Conservation (phyloP, 2,329 filamentous ascomycete genomes). For the Thielaviopsis musarum region DNA sequence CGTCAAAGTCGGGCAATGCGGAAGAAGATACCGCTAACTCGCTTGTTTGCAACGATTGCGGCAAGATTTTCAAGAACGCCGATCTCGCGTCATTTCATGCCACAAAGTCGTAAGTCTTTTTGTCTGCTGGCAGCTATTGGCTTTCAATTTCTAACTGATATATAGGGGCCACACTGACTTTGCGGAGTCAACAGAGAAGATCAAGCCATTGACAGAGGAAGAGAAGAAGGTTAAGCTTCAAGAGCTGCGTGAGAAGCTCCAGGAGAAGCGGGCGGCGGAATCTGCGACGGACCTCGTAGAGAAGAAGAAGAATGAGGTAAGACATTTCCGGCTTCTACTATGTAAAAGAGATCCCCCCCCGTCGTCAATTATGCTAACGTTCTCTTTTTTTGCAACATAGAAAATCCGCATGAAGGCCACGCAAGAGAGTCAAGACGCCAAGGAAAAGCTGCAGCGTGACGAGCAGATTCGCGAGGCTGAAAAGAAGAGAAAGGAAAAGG, state of each 20-base stretch:
- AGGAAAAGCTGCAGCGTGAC: conserved; percentile 75
- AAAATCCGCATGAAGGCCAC: conserved; percentile 72
- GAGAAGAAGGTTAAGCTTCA: conserved; percentile 70
- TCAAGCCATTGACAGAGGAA: conserved; percentile 78
- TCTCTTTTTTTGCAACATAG: conserved; percentile 18
- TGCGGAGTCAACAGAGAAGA: conserved; percentile 79
- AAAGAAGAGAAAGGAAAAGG: conserved; percentile 74
- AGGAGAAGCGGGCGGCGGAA: conserved; percentile 53
- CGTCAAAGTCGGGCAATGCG: conserved; percentile 20
- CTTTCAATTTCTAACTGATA: background rate
- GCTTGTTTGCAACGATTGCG: conserved; percentile 86
- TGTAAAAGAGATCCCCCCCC: too few relatives aligned
- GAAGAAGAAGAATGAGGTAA: conserved; percentile 68
- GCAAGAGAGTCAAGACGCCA: conserved; percentile 72
- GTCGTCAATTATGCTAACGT: too few relatives aligned
- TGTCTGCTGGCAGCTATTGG: background rate
- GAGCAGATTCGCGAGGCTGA: conserved; percentile 85
- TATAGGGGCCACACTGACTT: conserved; percentile 71
- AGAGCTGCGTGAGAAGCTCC: conserved; percentile 55
- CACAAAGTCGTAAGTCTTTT: conserved; percentile 51
- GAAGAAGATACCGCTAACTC: conserved; percentile 46
- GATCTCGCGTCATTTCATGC: conserved; percentile 81
- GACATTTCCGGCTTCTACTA: background rate
- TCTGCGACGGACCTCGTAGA: conserved; percentile 62
- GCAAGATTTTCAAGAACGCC: conserved; percentile 72